Percentiles rank a stretch among this genome's conserved stretches.
phyloP scores from a whole-genome alignment of 148 eudicot genomes.

The Persicaria tinctoria region DNA sequence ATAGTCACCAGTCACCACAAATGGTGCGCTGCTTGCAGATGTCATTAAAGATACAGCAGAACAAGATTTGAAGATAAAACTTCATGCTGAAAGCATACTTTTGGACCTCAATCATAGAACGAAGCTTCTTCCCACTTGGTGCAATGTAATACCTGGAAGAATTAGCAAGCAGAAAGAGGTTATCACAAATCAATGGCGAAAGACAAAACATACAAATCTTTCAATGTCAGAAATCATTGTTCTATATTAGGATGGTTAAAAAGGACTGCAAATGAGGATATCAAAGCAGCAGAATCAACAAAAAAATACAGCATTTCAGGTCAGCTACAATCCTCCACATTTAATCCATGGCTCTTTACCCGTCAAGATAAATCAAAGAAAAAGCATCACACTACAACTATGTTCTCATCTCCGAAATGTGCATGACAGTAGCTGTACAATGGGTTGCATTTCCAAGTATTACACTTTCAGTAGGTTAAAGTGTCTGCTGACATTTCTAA shows the following conservation, averaged over 20 bases:
- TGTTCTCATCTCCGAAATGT: not conserved
- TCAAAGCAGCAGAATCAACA: not conserved
- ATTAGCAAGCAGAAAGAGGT: not conserved
- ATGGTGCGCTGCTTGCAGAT: not conserved
- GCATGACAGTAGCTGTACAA: not conserved
- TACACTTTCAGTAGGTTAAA: not conserved
- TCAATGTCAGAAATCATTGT: conserved; percentile 5
- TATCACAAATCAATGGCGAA: not conserved
- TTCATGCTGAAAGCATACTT: conserved; percentile 33
- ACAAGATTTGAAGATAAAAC: not conserved
- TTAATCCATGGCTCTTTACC: not conserved
- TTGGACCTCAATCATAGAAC: conserved; percentile 87
- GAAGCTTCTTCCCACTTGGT: conserved; percentile 78
- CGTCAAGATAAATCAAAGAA: not conserved
- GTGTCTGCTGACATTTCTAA: not conserved
- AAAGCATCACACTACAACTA: not conserved
- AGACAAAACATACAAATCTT: not conserved
- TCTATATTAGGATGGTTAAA: not conserved
- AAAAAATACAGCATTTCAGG: not conserved
- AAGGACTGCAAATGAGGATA: not conserved
- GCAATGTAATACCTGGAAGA: conserved; percentile 77
- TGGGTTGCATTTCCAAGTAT: not conserved
- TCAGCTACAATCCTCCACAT: not conserved
- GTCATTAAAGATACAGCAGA: not conserved
- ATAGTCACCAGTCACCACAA: not conserved